Base-by-base conservation (phyloP, 2,329 filamentous ascomycete species). In the Lecanicillium sp. region DNA sequence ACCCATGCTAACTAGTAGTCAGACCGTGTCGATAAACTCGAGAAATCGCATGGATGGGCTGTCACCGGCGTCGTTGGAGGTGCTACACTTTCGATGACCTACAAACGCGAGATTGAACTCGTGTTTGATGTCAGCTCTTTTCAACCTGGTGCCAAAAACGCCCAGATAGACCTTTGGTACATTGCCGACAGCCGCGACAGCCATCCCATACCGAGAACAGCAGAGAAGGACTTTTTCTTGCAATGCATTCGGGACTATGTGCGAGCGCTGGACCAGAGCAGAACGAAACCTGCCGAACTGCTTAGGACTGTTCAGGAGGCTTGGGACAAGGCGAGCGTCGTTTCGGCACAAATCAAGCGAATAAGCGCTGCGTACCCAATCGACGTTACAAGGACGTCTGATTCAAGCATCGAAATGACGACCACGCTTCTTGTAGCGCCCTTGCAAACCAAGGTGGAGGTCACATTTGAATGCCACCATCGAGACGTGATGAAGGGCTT, bases 221-320 rank as follows among this genome's bases (percentile, higher is more conserved):
- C 72, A 1, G 83, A 84, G 53, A 81, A 79, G 48, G 79, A 84
- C 28, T 89, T 89, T 61, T 86, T 88, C 55, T 62, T 90, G 7
- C 76, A 84, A 51, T 75, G 79, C 49, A 79, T 89, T 42, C 74
- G 80, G 31, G 80, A 84, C 41, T 73, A 81, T 41, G 64, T 86
- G 30, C 77, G 81, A 34, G 72, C 67, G 2, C 59, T 87, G 30
- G 64, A 69, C 11, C 81, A 82, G 54, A 64, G 67, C 40, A 62
- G 68, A 34, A 81, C 74, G 0, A 66, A 66, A 36, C 64, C 82
- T 19, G 66, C 69, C 13, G 64, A 68, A 25, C 65, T 90, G 18
- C 67, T 90, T 13, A 49, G 55, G 4, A 62, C 75, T 13, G 74
- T 88, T 31, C 72, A 73, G 46, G 61, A 56, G 3, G 74, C 73